phyloP scores from a whole-genome alignment of 345 rosid genomes.

The Isatis tinctoria region DNA sequence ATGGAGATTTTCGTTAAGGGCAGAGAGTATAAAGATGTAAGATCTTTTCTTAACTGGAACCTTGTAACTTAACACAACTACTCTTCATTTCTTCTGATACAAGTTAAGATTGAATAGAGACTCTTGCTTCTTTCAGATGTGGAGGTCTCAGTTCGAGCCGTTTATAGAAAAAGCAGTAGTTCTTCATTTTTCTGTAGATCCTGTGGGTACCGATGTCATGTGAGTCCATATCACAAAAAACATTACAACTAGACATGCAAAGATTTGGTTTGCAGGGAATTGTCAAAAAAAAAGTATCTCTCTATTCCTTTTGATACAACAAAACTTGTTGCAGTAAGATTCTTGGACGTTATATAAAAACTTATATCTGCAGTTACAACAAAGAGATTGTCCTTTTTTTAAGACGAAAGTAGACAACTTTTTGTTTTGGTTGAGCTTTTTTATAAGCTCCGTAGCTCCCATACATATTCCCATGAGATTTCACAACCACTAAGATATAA shows the following conservation, averaged over 20 bases:
- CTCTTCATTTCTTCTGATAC: background rate
- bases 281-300: background rate
- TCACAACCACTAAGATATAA: no score
- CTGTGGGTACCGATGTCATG: slow-evolving; percentile 80
- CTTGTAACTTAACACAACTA: background rate
- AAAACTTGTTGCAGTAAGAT: background rate
- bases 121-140: slow-evolving; percentile 44
- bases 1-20: slow-evolving; percentile 60
- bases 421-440: no score
- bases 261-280: background rate
- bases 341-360: background rate
- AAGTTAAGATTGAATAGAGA: background rate
- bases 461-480: no score
- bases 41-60: slow-evolving; percentile 9
- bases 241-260: background rate
- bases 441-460: no score
- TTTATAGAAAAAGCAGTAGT: slow-evolving; percentile 42
- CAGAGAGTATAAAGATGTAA: slow-evolving; percentile 66
- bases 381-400: no score
- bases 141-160: slow-evolving; percentile 59
- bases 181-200: slow-evolving; percentile 70
- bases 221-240: slow-evolving; percentile 29
- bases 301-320: background rate
- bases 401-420: no score
- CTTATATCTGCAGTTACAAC: no score